Evolutionary conservation across 805 yeast species (phyloP), one percentile per base, ranked within the genome.

Genomic region (Myxozyma neotropica): DNA sequence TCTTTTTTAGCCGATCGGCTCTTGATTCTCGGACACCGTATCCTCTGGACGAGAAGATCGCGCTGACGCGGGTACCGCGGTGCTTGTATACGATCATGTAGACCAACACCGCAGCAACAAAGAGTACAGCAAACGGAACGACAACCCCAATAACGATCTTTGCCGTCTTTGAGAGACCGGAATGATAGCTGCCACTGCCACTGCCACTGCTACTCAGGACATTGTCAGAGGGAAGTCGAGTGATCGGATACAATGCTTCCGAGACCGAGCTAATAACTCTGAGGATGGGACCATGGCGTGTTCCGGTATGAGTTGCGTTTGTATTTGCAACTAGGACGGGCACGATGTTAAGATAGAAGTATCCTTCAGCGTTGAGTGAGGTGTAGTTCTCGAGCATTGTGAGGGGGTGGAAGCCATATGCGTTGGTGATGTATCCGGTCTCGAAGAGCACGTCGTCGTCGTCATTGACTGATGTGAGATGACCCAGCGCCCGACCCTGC

Each of bases 161-260:
- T 23, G 52, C 63, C 3, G 53, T 10, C 6, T 46, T 29, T 1
- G 56, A 48, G 6, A 58, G 47, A 12, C 58, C 61, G 3, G 59
- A 55, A 48, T 55, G 59, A 15, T 48, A 48, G 10, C 19, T 23
- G 4, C 42, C 43, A 1, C 19, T 13, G 52, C n/a, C n/a, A n/a
- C n/a, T n/a, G n/a, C n/a, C n/a, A n/a, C n/a, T n/a, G n/a, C n/a
- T n/a, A n/a, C n/a, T n/a, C n/a, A 19, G 26, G 13, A 58, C 59
- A 47, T 76, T 78, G 53, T 78, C 81, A 0, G 80, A 76, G 21
- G 82, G 81, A 4, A 77, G 73, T 65, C 79, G 73, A 5, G 64
- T 51, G 57, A 78, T 77, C 1, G 70, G 57, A 4, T 69, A 52
- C 21, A 58, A 26, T 1, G 75, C 79, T 48, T 71, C 78, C 4